A percentile compares a stretch with the other conserved stretches of the same genome.
Conservation (phyloP, 108 stramenopile species). For the Pseudonitzschia multiseries region DNA sequence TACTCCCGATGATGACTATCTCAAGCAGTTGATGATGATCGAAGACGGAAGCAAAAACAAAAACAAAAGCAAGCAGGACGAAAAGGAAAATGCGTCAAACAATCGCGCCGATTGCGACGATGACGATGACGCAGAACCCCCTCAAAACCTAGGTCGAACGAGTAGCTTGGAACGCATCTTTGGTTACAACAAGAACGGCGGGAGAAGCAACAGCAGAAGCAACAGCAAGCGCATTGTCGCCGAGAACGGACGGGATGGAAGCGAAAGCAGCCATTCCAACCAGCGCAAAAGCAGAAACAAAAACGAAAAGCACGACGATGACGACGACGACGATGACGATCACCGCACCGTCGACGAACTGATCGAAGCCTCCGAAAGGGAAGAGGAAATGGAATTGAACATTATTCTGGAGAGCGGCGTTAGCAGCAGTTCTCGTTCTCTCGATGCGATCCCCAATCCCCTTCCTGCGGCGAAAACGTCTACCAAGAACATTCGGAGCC, state of each 20-base stretch:
- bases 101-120: too few relatives aligned
- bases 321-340: not conserved
- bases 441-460: not conserved
- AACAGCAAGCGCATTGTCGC: too few relatives aligned
- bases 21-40: not conserved
- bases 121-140: too few relatives aligned
- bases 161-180: too few relatives aligned
- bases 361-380: constrained; percentile 2
- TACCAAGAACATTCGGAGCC: not conserved
- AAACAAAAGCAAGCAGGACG: too few relatives aligned
- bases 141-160: too few relatives aligned
- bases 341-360: not conserved
- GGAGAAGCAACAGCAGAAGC: too few relatives aligned
- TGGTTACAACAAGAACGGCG: too few relatives aligned
- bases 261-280: not conserved
- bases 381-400: not conserved
- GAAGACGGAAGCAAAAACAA: not conserved
- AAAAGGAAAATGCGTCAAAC: too few relatives aligned
- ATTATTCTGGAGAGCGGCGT: not conserved
- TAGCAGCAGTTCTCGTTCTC: not conserved
- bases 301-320: not conserved
- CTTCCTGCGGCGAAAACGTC: not conserved
- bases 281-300: not conserved
- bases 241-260: too few relatives aligned
- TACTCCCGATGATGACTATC: not conserved